Conservation (phyloP, 805 yeast species). For the Wickerhamomyces bisporus region DNA sequence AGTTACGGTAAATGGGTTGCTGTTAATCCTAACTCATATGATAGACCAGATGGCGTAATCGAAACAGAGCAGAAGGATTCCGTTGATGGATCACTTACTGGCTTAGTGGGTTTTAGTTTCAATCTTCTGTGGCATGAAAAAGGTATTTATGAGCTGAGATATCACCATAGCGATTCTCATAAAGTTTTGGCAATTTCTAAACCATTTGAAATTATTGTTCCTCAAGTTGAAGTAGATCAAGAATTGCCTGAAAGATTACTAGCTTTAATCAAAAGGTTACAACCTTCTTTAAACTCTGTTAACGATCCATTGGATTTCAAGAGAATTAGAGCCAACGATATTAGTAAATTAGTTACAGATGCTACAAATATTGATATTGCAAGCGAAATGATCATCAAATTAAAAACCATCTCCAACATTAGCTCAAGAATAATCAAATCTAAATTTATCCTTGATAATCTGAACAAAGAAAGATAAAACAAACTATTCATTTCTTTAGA, state of each 20-base stretch:
- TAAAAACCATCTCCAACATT: constrained; percentile 16
- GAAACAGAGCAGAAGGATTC: constrained; percentile 4
- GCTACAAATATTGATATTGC: constrained; percentile 33
- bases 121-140: constrained; percentile 54
- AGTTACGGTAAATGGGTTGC: constrained; percentile 66
- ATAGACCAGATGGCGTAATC: constrained; percentile 16
- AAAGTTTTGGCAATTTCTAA: constrained; percentile 60
- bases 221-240: constrained; percentile 31
- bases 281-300: constrained; percentile 14
- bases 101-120: constrained; percentile 44
- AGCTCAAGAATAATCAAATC: constrained; percentile 19
- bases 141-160: constrained; percentile 71
- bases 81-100: constrained; percentile 28
- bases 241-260: constrained; percentile 28
- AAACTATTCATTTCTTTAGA: neutral
- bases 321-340: constrained; percentile 15
- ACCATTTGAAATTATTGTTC: constrained; percentile 57
- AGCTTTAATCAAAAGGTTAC: constrained; percentile 15
- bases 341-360: constrained; percentile 27
- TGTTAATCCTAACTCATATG: constrained; percentile 31
- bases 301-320: constrained; percentile 23
- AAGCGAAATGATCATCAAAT: constrained; percentile 21
- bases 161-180: constrained; percentile 62
- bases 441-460: constrained; percentile 19
- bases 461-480: constrained; percentile 10